Evolutionary conservation across 495 filamentous ascomycete species (phyloP).

Genomic region (Bryoglossum gracile): DNA sequence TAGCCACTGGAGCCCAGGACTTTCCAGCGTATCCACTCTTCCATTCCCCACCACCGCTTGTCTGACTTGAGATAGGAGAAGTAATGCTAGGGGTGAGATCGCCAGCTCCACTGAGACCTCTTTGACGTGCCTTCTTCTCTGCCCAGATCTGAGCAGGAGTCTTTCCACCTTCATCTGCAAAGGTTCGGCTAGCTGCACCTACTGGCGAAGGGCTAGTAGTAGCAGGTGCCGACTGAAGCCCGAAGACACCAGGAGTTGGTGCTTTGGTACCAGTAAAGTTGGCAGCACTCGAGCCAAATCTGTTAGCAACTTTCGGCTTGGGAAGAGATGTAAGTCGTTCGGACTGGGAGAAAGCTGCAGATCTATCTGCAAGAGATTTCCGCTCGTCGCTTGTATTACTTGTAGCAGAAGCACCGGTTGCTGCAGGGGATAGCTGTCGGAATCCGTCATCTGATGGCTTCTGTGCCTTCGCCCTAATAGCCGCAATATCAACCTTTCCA

Average conservation of each 20-base stretch:
- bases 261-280: constrained; percentile 81
- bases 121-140: constrained; percentile 84
- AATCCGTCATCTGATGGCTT: constrained; percentile 41
- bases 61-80: constrained; percentile 54
- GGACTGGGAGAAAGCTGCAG: constrained; percentile 53
- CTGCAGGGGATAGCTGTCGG: constrained; percentile 33
- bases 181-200: constrained; percentile 79
- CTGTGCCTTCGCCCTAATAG: constrained; percentile 76
- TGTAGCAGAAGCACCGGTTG: constrained; percentile 28
- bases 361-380: constrained; percentile 58
- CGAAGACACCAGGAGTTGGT: constrained; percentile 63
- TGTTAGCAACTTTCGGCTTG: constrained; percentile 89
- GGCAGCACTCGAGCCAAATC: constrained; percentile 61
- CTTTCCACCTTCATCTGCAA: constrained; percentile 91
- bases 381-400: constrained; percentile 37
- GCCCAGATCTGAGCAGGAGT: constrained; percentile 96
- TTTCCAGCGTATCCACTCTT: constrained; percentile 86
- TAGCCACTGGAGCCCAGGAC: constrained; percentile 77
- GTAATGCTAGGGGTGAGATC: constrained; percentile 33
- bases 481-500: constrained; percentile 91
- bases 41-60: constrained; percentile 68
- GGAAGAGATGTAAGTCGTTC: constrained; percentile 82
- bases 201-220: constrained; percentile 48
- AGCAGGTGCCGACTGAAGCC: constrained; percentile 44
- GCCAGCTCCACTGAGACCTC: constrained; percentile 43